Evolutionary conservation across 164 flowering plant genomes (phyloP).

Genomic region (Piper betle): DNA sequence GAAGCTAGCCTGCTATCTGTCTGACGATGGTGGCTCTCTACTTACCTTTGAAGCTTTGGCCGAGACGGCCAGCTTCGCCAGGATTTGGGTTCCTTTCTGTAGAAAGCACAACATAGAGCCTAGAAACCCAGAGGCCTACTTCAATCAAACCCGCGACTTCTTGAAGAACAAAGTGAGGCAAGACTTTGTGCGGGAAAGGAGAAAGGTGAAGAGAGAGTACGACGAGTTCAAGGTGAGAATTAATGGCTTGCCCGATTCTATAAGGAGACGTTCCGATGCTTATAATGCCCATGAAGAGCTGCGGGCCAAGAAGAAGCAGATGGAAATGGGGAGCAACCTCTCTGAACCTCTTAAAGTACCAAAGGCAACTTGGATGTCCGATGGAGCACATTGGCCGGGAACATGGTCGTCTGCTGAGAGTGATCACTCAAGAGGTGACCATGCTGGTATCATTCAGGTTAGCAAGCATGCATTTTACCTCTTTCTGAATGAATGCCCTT

Average conservation of each 20-base stretch:
- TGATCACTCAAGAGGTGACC: conserved; percentile 82
- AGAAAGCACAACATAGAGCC: conserved; percentile 73
- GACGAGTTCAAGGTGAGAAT: conserved; percentile 93
- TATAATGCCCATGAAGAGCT: conserved; percentile 74
- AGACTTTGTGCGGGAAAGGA: conserved; percentile 85
- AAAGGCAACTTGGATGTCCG: conserved; percentile 96
- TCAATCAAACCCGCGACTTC: conserved; percentile 65
- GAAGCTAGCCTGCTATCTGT: conserved; percentile 70
- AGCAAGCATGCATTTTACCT: not conserved
- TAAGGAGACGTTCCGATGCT: conserved; percentile 83
- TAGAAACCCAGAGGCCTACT: conserved; percentile 75
- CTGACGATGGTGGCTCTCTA: conserved; percentile 88
- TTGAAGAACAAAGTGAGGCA: conserved; percentile 64
- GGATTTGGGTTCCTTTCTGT: conserved; percentile 86
- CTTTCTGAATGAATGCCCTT: not conserved
- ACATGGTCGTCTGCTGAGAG: conserved; percentile 60
- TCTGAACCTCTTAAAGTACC: conserved; percentile 43
- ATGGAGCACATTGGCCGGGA: conserved; percentile 91
- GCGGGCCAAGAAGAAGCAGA: conserved; percentile 46
- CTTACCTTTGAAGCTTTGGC: conserved; percentile 86
- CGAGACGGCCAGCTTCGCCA: conserved; percentile 79
- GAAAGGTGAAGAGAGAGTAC: conserved; percentile 79
- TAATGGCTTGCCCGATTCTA: conserved; percentile 72
- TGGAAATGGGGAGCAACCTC: conserved; percentile 39
- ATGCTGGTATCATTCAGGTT: conserved; percentile 88